A percentile compares a stretch with the other conserved stretches of the same genome.
Evolutionary conservation across 164 flowering plant species (phyloP).

Genomic region (Chimonanthus salicifolius): DNA sequence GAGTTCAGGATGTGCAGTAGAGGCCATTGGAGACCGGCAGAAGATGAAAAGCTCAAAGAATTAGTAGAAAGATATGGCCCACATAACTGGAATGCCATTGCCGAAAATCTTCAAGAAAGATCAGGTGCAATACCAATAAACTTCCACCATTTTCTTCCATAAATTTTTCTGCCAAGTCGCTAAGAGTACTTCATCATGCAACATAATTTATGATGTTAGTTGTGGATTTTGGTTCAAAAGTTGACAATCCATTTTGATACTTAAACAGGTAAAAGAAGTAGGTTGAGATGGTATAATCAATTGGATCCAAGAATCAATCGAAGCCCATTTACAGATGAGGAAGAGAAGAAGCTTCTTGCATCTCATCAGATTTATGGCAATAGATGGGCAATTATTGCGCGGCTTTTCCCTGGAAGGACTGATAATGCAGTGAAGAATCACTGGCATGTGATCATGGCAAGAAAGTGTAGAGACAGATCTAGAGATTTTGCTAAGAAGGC

Average conservation of each 20-base stretch:
- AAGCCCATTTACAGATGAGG: conserved; percentile 62
- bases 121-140: conserved; percentile 39
- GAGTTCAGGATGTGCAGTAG: conserved; percentile 47
- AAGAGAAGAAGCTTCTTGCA: conserved; percentile 56
- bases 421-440: conserved; percentile 77
- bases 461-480: conserved; percentile 43
- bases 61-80: conserved; percentile 59
- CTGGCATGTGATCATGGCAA: conserved; percentile 68
- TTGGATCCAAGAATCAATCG: conserved; percentile 61
- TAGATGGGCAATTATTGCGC: conserved; percentile 57
- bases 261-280: conserved; percentile 59
- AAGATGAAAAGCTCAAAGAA: conserved; percentile 63
- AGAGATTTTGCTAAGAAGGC: conserved; percentile 32
- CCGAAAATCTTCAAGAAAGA: conserved; percentile 70
- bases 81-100: conserved; percentile 80
- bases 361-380: conserved; percentile 63
- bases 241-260: neutral
- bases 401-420: conserved; percentile 62
- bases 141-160: neutral
- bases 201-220: too few relatives aligned
- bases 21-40: conserved; percentile 81
- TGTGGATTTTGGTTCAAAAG: too few relatives aligned
- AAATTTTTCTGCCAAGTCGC: neutral
- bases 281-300: conserved; percentile 79
- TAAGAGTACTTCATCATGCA: neutral